A percentile compares a stretch with the other conserved stretches of the same genome.
These are phyloP conservation scores for Colletotrichum sp. DNA, from an alignment of 2,329 filamentous ascomycete species.

Conservation along the genomic window DNA sequence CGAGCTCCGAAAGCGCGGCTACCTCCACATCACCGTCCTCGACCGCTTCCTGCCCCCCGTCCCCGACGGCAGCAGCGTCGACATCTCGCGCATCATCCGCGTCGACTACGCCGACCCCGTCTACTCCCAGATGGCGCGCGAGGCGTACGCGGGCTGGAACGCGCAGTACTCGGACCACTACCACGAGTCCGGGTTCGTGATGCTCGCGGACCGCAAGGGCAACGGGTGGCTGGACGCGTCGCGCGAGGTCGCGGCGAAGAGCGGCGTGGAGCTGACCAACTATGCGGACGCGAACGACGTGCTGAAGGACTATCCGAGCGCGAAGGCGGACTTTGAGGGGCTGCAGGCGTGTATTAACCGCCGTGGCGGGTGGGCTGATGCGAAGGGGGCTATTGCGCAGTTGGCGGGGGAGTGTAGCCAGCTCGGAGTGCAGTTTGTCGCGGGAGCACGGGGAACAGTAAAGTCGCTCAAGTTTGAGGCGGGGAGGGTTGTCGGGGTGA, in stretches of 20 bases:
- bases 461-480: constrained; percentile 24
- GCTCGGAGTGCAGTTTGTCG: constrained; percentile 34
- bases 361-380: constrained; percentile 37
- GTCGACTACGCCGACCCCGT: constrained; percentile 68
- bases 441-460: constrained; percentile 32
- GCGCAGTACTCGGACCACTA: constrained; percentile 32
- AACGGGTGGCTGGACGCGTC: constrained; percentile 22
- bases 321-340: constrained; percentile 9
- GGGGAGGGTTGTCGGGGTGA: constrained; percentile 27
- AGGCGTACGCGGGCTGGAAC: constrained; percentile 31
- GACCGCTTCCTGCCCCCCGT: constrained; percentile 40
- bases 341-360: constrained; percentile 25
- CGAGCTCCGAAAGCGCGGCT: constrained; percentile 29
- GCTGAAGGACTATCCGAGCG: neutral
- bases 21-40: constrained; percentile 39
- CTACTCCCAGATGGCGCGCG: constrained; percentile 63
- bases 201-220: constrained; percentile 26
- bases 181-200: constrained; percentile 35
- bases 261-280: neutral
- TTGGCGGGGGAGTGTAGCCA: constrained; percentile 30
- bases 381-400: constrained; percentile 29
- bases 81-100: constrained; percentile 45
- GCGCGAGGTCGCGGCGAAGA: constrained; percentile 21
- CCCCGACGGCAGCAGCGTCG: constrained; percentile 42
- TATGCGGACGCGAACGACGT: constrained; percentile 34